Evolutionary conservation across 1,284 basidiomycete genomes (phyloP), one percentile per base, ranked within the genome.

Genomic region (Malassezia furfur): DNA sequence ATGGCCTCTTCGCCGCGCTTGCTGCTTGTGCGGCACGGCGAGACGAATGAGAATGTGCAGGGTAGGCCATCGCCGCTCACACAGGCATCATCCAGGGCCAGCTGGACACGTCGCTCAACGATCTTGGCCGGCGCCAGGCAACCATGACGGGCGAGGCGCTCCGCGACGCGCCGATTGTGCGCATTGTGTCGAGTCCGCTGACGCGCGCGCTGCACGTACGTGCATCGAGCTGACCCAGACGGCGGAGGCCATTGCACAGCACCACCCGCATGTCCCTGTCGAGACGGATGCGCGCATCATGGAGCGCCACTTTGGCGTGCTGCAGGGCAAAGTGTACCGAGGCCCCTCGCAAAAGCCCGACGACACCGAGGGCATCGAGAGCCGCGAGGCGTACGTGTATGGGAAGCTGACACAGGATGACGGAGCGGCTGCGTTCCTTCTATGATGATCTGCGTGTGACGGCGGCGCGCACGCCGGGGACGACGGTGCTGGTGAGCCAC

Each of bases 71-170:
- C n/a, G 34, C 8, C 15, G 28, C 46, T 48, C 5, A 48, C 28
- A 46, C 54, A 34, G 63, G 68, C 22, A 68, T 72, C 60, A 67
- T 74, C 28, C 72, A 74, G 47, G 72, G 72, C 9, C 72, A 71
- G 44, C 61, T 72, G 21, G 72, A 74, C 37, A 74, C 68, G 14
- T 44, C 59, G 15, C 64, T 74, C 39, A 72, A 74, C 49, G 54
- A 40, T 3, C 45, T 56, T 17, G 72, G 72, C 8, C 47, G 61
- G 1, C 37, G 41, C 22, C 72, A 74, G 48, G 72, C 72, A n/a
- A 48, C 59, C 1, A 10, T 52, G 35, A 66, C 64, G 4, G 72
- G 60, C 15, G 38, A 14, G 1, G 66, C 59, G 21, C 64, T 74
- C 30, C 36, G 56, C n/a, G 31, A 28, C 31, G 58, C 56, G 11